phyloP scores from a whole-genome alignment of 169 alveolate species.

The Theileria luwenshuni region DNA sequence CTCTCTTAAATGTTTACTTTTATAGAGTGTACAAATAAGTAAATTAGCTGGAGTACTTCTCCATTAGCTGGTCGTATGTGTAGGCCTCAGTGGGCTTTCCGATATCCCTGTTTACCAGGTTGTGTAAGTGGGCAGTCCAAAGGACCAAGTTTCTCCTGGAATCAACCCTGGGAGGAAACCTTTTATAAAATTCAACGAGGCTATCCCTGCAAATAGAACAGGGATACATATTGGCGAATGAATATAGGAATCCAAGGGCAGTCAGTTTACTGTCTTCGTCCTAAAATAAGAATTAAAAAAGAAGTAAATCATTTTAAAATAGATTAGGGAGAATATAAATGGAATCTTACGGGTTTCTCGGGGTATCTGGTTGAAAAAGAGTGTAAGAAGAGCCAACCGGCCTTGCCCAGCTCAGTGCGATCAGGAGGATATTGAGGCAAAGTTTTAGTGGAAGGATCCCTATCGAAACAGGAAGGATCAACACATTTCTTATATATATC shows the following conservation, averaged over 20 bases:
- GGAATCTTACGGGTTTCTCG: slow-evolving; percentile 67
- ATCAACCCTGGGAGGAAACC: slow-evolving; percentile 66
- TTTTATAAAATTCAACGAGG: slow-evolving; percentile 62
- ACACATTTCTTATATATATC: slow-evolving; percentile 57
- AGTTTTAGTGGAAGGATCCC: not conserved
- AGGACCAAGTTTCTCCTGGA: slow-evolving; percentile 55
- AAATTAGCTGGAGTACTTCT: slow-evolving; percentile 15
- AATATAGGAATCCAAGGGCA: slow-evolving; percentile 66
- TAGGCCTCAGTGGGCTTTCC: slow-evolving; percentile 27
- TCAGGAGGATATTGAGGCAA: slow-evolving; percentile 71
- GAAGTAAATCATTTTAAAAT: not conserved
- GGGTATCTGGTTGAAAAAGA: slow-evolving; percentile 83
- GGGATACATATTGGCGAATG: slow-evolving; percentile 81
- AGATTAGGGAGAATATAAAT: not conserved
- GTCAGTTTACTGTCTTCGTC: slow-evolving; percentile 55
- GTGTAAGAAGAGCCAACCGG: slow-evolving; percentile 82
- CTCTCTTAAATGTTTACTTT: too few relatives aligned
- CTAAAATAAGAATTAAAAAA: slow-evolving; percentile 3
- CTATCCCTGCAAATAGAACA: slow-evolving; percentile 80
- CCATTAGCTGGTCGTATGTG: slow-evolving; percentile 47
- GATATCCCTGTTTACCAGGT: slow-evolving; percentile 77
- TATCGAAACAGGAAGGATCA: slow-evolving; percentile 62
- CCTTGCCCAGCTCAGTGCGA: slow-evolving; percentile 81
- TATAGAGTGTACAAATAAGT: too few relatives aligned
- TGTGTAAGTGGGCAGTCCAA: slow-evolving; percentile 80